Evolutionary conservation across 2,329 filamentous ascomycete species (phyloP), one percentile per base, ranked within the genome.

Genomic region (Dendrostoma leiphaemia): DNA sequence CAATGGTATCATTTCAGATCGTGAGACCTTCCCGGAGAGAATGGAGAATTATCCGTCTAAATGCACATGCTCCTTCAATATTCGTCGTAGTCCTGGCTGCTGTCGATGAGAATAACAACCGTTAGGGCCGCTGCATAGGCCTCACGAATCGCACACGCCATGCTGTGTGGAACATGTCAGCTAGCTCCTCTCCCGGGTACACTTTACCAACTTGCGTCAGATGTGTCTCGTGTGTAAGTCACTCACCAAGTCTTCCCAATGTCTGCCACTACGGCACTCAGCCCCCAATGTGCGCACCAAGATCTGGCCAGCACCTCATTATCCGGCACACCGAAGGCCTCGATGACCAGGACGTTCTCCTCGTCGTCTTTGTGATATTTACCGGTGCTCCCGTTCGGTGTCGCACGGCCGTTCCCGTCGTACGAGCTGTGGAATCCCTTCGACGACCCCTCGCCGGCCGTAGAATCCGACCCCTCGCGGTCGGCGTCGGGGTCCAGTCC

Each of bases 221-320:
- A n/a, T n/a, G n/a, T n/a, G n/a, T n/a, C n/a, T n/a, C n/a, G n/a
- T n/a, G n/a, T n/a, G n/a, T n/a, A n/a, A n/a, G 57, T 15, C 15
- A 74, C 81, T 68, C 63, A 84, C 81, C 82, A 91, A 15, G 88
- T 90, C 71, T 79, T 82, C 55, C 79, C 74, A 49, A 89, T 67
- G 67, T 90, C 85, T 8, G 86, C 86, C 54, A 90, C 80, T 17
- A 91, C 72, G 1, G 88, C 88, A 64, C 80, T 85, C 62, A 90
- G 70, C 2, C 88, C 88, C 81, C 86, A 89, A 63, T 90, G 85
- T 52, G 86, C 81, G 66, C 88, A 91, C 88, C 88, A 91, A 6
- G 88, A 87, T 58, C 88, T 75, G 1, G 85, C 88, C 62, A 91
- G 78, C 4, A 90, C 88, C 68, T 91, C 88, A 61, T 91, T 90